These are phyloP conservation scores for Neurospora sp. DNA, from an alignment of 2,329 filamentous ascomycete genomes.

Conservation along the genomic window DNA sequence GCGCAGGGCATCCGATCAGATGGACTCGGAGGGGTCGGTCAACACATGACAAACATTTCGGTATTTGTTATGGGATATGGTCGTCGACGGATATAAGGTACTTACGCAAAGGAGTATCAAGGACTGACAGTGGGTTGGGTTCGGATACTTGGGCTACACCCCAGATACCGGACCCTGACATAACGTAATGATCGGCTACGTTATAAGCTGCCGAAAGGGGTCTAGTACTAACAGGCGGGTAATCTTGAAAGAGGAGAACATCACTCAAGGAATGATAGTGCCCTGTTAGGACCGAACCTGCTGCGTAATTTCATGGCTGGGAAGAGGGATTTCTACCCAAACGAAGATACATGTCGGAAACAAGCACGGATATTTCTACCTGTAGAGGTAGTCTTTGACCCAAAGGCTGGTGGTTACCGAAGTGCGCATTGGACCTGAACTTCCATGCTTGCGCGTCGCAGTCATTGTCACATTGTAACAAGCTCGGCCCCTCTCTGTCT, in stretches of 20 bases:
- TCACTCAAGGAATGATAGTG: background rate
- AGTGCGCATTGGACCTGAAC: background rate
- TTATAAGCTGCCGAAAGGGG: background rate
- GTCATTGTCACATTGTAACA: background rate
- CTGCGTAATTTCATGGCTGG: background rate
- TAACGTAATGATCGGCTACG: background rate
- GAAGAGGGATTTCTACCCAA: background rate
- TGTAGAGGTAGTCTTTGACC: too few species aligned
- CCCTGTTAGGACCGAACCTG: background rate
- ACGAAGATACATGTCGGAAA: background rate
- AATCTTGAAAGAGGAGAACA: background rate
- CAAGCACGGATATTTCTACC: background rate
- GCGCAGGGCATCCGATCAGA: background rate
- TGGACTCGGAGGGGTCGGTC: background rate
- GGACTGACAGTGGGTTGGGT: background rate
- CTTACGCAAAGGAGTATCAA: too few species aligned
- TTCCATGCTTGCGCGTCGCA: background rate
- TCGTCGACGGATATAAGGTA: background rate
- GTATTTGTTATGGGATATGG: background rate
- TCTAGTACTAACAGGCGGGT: background rate
- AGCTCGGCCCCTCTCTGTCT: background rate
- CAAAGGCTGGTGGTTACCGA: background rate
- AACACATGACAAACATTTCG: background rate
- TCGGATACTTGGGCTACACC: background rate
- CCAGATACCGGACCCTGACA: background rate